Percentiles rank a stretch among this genome's conserved stretches.
Conservation (phyloP, 2,329 filamentous ascomycete species). For the Biscogniauxia mediterranea region DNA sequence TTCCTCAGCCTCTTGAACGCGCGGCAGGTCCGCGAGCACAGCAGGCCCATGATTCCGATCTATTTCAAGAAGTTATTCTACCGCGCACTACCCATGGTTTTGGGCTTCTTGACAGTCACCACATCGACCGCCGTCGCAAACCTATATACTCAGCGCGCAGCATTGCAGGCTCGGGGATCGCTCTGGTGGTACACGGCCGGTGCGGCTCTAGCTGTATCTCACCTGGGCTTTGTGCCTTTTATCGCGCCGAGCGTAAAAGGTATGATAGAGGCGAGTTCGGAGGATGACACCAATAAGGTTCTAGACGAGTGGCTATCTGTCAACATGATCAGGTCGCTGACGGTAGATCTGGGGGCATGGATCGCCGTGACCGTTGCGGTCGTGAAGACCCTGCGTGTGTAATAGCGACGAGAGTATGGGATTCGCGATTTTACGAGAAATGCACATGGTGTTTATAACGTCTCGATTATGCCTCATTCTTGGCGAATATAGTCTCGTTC, state of each 20-base stretch:
- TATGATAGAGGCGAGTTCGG: not conserved
- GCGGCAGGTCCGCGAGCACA: not conserved
- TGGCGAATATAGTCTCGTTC: too few relatives aligned
- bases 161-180: not conserved
- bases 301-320: not conserved
- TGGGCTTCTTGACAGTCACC: not conserved
- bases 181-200: not conserved
- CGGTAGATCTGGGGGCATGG: not conserved
- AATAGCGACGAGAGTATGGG: not conserved
- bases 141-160: not conserved
- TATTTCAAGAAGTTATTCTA: not conserved
- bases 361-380: not conserved
- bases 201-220: not conserved
- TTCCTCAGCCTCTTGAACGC: not conserved
- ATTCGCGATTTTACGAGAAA: too few relatives aligned
- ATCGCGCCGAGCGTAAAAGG: not conserved
- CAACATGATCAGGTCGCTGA: not conserved
- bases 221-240: not conserved
- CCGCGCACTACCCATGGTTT: not conserved
- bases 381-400: not conserved
- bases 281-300: not conserved
- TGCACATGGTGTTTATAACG: too few relatives aligned
- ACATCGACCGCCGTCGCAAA: not conserved
- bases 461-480: too few relatives aligned
- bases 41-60: not conserved